A percentile compares a stretch with the other conserved stretches of the same genome.
These are phyloP conservation scores for Noccaea caerulescens DNA, from an alignment of 345 rosid genomes.

Conservation along the genomic window DNA sequence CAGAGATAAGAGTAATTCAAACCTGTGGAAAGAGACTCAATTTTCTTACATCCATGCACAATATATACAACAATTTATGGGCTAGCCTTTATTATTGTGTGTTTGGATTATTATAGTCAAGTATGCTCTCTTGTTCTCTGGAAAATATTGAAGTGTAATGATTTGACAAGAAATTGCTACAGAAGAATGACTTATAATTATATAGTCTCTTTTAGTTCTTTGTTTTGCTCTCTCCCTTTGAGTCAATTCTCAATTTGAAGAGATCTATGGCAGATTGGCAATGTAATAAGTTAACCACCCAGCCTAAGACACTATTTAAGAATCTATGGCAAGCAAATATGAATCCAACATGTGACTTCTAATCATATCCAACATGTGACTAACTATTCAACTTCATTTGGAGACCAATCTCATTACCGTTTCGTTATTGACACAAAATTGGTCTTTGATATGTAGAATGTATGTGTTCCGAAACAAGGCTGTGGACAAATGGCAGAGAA, in stretches of 20 bases:
- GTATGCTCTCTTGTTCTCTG: background rate
- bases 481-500: constrained; percentile 93
- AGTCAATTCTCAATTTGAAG: constrained; percentile 11
- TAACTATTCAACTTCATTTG: background rate
- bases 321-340: constrained; percentile 6
- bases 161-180: constrained; percentile 18
- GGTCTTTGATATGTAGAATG: constrained; percentile 50
- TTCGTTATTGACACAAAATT: constrained; percentile 14
- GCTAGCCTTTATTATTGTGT: no score
- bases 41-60: background rate
- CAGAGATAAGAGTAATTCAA: background rate
- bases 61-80: background rate
- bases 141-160: constrained; percentile 4
- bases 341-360: constrained; percentile 26
- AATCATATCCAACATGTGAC: no score
- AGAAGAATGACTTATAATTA: background rate
- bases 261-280: background rate
- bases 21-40: background rate
- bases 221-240: background rate
- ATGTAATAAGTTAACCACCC: background rate
- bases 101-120: background rate
- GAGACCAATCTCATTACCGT: background rate
- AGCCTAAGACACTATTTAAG: background rate
- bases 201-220: background rate
- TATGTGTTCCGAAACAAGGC: constrained; percentile 82